Evolutionary conservation across 2,329 filamentous ascomycete genomes (phyloP), one percentile per base, ranked within the genome.

Genomic region (Fusarium papillatum): DNA sequence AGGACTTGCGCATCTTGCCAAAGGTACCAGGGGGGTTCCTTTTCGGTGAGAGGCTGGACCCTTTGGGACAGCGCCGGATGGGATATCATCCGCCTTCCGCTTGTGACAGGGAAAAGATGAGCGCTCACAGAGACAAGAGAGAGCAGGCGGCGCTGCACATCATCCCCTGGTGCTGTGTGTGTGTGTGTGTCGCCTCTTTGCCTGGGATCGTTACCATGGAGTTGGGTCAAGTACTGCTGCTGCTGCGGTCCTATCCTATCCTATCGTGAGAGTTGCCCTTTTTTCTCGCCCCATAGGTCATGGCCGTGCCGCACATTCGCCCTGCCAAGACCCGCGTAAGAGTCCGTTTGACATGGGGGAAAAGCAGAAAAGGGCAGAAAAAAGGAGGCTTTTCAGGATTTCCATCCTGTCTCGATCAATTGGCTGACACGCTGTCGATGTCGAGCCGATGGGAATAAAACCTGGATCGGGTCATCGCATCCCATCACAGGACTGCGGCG

Each of bases 381-480:
- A 71, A 73, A 73, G 19, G 46, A 59, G 55, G 70, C 65, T 61
- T 62, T 75, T 62, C 31, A 67, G 64, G 24, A 55, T 63, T 68
- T 50, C 41, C 39, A 67, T 73, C 17, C 43, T 59, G 48, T 57
- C 53, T 50, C 46, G 60, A 34, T 43, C 59, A 73, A 68, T 61
- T 76, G 63, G 74, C 36, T 38, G 63, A 36, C 53, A 41, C 22
- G 66, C 64, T 67, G 57, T 77, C 72, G 72, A 78, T 71, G 61
- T 67, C 64, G 24, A 39, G 41, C 53, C 34, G 60, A 61, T 70
- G 59, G 62, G 39, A 64, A 67, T 62, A 64, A 65, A 69, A 26
- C 60, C 62, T 57, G 67, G 70, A 78, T 79, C 77, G 74, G 69
- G 60, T 24, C 59, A 68, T 43, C 62, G 48, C 69, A 66, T 59